These are phyloP conservation scores for Apium graveolens DNA, from an alignment of 129 eudicot species.

Conservation along the genomic window DNA sequence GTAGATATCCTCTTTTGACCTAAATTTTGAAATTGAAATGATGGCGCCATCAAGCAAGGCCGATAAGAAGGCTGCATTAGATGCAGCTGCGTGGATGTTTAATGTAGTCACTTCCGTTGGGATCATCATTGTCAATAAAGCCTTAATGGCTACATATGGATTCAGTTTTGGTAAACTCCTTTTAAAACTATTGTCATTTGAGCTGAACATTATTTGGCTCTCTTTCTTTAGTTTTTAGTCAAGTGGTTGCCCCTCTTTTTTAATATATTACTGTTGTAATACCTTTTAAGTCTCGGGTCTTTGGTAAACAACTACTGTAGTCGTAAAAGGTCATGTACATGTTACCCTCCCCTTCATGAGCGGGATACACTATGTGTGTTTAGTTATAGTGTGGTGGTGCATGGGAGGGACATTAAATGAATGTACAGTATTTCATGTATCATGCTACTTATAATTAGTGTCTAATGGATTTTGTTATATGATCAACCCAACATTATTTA, in stretches of 20 bases:
- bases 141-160: conserved; percentile 80
- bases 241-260: neutral
- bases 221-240: neutral
- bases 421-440: too few species aligned
- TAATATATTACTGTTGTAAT: neutral
- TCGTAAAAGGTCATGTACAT: neutral
- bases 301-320: neutral
- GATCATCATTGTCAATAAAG: conserved; percentile 82
- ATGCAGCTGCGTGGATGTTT: conserved; percentile 84
- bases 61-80: conserved; percentile 73
- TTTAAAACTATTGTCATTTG: neutral
- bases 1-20: conserved; percentile 29
- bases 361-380: too few species aligned
- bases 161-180: conserved; percentile 61
- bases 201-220: neutral
- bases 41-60: conserved; percentile 88
- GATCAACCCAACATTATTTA: neutral
- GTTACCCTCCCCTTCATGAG: neutral
- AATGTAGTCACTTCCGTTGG: conserved; percentile 94
- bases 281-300: neutral
- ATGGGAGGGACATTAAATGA: too few species aligned
- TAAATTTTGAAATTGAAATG: conserved; percentile 16
- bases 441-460: neutral
- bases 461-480: neutral
- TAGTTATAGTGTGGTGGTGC: too few species aligned